Conservation (phyloP, 441 rosid species). For the Adansonia gregorii region DNA sequence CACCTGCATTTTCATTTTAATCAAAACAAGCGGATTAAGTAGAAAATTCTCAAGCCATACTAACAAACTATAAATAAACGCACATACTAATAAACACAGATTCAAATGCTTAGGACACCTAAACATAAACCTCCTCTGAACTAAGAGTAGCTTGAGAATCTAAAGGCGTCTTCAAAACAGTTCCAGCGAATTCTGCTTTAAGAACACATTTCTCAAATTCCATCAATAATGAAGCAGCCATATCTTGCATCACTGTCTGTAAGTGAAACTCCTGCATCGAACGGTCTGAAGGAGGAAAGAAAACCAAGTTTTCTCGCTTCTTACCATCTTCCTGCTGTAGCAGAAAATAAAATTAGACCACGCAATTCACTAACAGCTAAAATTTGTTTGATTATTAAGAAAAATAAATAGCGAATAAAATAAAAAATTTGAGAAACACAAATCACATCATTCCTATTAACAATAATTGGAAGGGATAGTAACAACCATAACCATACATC, state of each 20-base stretch:
- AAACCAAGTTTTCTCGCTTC: slow-evolving; percentile 59
- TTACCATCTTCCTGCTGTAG: slow-evolving; percentile 77
- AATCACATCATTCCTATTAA: not conserved
- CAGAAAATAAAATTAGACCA: slow-evolving; percentile 26
- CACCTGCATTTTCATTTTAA: slow-evolving; percentile 54
- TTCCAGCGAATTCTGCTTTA: slow-evolving; percentile 86
- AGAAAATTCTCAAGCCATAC: slow-evolving; percentile 23
- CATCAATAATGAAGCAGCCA: slow-evolving; percentile 89
- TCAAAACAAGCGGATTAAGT: slow-evolving; percentile 35
- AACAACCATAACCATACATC: not conserved
- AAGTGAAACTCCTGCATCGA: slow-evolving; percentile 85
- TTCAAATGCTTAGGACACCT: slow-evolving; percentile 82
- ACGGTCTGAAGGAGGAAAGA: slow-evolving; percentile 92
- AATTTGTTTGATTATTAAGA: not conserved
- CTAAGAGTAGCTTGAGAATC: slow-evolving; percentile 98
- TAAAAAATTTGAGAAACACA: slow-evolving; percentile 5
- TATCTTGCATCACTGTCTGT: slow-evolving; percentile 96
- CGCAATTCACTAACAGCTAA: slow-evolving; percentile 16
- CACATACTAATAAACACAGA: slow-evolving; percentile 34
- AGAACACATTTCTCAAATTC: slow-evolving; percentile 95
- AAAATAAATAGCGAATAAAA: not conserved
- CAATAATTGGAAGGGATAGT: not conserved
- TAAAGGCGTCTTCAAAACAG: slow-evolving; percentile 91
- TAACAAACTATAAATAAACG: slow-evolving; percentile 19
- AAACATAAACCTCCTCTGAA: slow-evolving; percentile 96